These are phyloP conservation scores for Fusarium miscanthi DNA, from an alignment of 2,329 filamentous ascomycete species.

Conservation along the genomic window DNA sequence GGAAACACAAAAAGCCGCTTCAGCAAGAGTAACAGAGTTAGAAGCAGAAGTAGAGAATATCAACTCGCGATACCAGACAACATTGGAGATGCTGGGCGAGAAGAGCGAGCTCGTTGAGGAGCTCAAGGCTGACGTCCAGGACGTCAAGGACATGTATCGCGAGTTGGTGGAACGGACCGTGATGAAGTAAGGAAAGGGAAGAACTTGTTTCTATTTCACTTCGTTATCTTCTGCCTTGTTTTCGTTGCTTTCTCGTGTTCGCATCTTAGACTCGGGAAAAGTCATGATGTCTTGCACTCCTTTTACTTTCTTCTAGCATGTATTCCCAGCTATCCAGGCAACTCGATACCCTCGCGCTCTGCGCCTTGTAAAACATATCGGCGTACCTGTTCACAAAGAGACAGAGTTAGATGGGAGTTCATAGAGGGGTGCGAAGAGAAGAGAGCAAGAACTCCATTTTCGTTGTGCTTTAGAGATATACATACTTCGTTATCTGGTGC, in stretches of 20 bases:
- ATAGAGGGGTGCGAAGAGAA: neutral
- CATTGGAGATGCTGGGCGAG: constrained; percentile 93
- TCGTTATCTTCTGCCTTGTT: neutral
- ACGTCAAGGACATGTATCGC: constrained; percentile 96
- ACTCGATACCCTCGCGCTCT: constrained; percentile 84
- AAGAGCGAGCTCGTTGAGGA: constrained; percentile 97
- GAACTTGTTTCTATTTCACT: neutral
- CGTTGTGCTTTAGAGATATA: constrained; percentile 29
- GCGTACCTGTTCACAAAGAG: constrained; percentile 65
- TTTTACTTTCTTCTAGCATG: constrained; percentile 24
- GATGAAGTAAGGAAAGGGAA: constrained; percentile 65
- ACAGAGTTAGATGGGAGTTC: constrained; percentile 39
- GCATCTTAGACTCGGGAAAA: constrained; percentile 8
- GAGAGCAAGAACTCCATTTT: neutral
- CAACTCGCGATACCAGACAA: constrained; percentile 85
- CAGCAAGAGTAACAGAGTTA: constrained; percentile 70
- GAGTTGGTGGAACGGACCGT: constrained; percentile 89
- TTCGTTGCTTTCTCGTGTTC: neutral
- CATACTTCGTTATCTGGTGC: constrained; percentile 86
- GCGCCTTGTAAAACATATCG: constrained; percentile 81
- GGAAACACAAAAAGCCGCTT: constrained; percentile 73
- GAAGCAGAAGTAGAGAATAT: constrained; percentile 76
- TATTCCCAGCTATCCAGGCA: constrained; percentile 50
- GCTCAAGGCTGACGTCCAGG: constrained; percentile 85
- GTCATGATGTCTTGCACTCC: constrained; percentile 17